These are phyloP conservation scores for Cyclotella atomus DNA, from an alignment of 108 stramenopile genomes.

Conservation along the genomic window DNA sequence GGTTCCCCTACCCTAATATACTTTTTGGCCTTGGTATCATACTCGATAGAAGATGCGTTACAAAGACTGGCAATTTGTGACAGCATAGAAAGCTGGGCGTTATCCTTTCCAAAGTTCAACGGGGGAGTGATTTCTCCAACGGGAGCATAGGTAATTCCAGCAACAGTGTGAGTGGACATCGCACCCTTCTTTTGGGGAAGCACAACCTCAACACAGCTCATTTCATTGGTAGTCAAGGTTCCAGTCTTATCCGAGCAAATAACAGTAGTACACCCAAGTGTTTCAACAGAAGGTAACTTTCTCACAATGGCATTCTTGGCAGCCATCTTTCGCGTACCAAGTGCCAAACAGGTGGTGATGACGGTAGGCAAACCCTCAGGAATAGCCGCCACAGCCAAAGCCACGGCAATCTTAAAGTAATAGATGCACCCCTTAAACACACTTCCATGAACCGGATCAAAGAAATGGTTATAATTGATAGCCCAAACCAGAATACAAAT, in stretches of 20 bases:
- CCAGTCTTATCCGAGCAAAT: slow-evolving; percentile 93
- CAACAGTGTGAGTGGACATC: slow-evolving; percentile 42
- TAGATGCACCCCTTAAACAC: slow-evolving; percentile 67
- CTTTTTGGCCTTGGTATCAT: slow-evolving; percentile 44
- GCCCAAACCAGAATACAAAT: slow-evolving; percentile 84
- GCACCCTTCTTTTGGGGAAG: slow-evolving; percentile 16
- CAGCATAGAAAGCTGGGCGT: slow-evolving; percentile 24
- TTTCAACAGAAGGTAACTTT: slow-evolving; percentile 84
- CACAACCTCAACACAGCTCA: slow-evolving; percentile 65
- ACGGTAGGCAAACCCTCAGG: slow-evolving; percentile 88
- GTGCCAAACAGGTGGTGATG: slow-evolving; percentile 82
- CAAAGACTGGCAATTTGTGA: slow-evolving; percentile 41
- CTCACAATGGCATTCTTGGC: slow-evolving; percentile 57
- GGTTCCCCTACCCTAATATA: slow-evolving; percentile 83
- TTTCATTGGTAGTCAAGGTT: slow-evolving; percentile 87
- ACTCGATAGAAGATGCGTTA: slow-evolving; percentile 40
- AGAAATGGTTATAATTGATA: slow-evolving; percentile 67
- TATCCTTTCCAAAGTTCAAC: slow-evolving; percentile 11
- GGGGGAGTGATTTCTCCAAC: slow-evolving; percentile 43
- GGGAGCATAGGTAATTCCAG: slow-evolving; percentile 48
- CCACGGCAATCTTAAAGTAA: slow-evolving; percentile 87
- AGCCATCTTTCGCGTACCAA: slow-evolving; percentile 76
- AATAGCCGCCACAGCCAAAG: slow-evolving; percentile 88
- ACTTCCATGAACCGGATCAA: slow-evolving; percentile 61
- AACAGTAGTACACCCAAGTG: slow-evolving; percentile 81